Conservation (phyloP, 1,139 yeast genomes). For the Candida mesenterica region DNA sequence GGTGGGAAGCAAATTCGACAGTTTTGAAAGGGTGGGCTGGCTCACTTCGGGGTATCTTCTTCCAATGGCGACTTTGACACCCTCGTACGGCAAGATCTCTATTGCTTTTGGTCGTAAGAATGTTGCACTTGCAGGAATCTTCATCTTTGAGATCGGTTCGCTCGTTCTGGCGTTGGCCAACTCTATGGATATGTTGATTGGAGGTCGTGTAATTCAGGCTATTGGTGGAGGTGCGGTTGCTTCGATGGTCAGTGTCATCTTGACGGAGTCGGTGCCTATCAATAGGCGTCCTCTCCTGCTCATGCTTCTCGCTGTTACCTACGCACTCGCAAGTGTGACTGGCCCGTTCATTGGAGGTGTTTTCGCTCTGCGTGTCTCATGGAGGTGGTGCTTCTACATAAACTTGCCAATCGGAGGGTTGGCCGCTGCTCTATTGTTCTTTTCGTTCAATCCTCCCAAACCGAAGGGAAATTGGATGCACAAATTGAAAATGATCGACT, state of each 20-base stretch:
- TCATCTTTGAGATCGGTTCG: constrained; percentile 21
- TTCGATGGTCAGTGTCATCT: constrained; percentile 17
- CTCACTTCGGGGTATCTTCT: constrained; percentile 20
- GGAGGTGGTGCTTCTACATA: constrained; percentile 30
- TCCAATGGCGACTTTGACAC: constrained; percentile 21
- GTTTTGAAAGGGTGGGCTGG: constrained; percentile 21
- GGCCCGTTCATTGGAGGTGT: constrained; percentile 29
- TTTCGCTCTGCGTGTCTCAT: constrained; percentile 25
- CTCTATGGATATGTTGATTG: constrained; percentile 22
- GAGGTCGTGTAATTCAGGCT: constrained; percentile 22
- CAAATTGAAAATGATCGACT: constrained; percentile 48
- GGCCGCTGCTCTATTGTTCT: constrained; percentile 16
- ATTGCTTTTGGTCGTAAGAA: constrained; percentile 21
- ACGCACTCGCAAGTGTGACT: constrained; percentile 20
- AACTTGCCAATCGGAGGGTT: constrained; percentile 25
- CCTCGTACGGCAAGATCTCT: constrained; percentile 22
- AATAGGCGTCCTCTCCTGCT: constrained; percentile 17
- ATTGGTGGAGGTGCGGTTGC: constrained; percentile 23
- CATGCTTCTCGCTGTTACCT: constrained; percentile 19
- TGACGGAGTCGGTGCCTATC: constrained; percentile 22
- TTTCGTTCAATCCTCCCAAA: constrained; percentile 55
- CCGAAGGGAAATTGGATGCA: constrained; percentile 39
- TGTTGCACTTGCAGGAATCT: constrained; percentile 17
- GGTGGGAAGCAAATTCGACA: constrained; percentile 18
- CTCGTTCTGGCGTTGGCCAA: constrained; percentile 17